Base-by-base conservation (phyloP, 2,329 filamentous ascomycete genomes). In the Trichoderma sp. region DNA sequence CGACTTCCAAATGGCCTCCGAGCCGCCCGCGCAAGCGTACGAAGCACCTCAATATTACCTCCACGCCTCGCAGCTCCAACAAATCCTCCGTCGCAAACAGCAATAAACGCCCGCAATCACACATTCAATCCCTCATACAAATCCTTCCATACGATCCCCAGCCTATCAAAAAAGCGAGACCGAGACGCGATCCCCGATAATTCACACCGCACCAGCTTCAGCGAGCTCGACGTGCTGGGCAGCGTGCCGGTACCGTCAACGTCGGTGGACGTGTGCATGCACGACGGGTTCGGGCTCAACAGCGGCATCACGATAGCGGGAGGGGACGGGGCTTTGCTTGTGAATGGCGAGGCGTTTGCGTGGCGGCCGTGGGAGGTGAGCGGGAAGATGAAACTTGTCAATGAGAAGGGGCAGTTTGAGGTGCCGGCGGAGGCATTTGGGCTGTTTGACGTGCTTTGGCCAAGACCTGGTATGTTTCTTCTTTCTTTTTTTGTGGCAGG, bases 241-340 rank as follows among this genome's bases (percentile, higher is more conserved):
- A 90, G 89, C 75, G 89, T 90, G 1, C 92, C 94, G 0, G 85
- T 88, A 4, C 96, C 95, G 0, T 90, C 94, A 0, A 97, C 94
- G 0, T 90, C 90, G 2, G 90, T 99, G 59, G 94, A 98, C 76
- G 90, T 92, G 6, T 97, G 93, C 82, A 89, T 92, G 72, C 84
- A 87, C 72, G 91, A 95, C 76, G 96, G 96, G 1, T 99, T 99
- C 81, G 89, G 92, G 74, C 85, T 99, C 59, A 92, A 96, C 81
- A 97, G 91, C 76, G 94, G 95, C 12, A 84, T 92, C 43, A 90
- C 88, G 68, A 89, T 97, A 34, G 83, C 84, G 2, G 89, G 88
- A 59, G 91, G 91, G 0, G 86, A 89, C 66, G 95, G 94, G 0
- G 88, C 94, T 30, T 79, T 99, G 73, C 86, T 99, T 6, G 87